Percentiles rank a stretch among this genome's conserved stretches.
Evolutionary conservation across 108 stramenopile species (phyloP).

Genomic region (Fragilaria crotonensis): DNA sequence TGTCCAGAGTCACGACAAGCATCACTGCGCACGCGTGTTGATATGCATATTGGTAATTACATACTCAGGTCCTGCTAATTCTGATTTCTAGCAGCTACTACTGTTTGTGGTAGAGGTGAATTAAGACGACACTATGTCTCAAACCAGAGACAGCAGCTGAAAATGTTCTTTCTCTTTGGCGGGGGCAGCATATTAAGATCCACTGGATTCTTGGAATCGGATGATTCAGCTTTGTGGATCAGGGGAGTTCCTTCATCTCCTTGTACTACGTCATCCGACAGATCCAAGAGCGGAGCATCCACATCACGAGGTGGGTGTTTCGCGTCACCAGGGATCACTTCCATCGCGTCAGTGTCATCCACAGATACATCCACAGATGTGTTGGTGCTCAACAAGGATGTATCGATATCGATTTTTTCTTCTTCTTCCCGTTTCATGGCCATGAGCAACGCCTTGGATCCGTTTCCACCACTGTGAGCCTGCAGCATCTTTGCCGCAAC

Average conservation of each 20-base stretch:
- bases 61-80: too few relatives aligned
- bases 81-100: too few relatives aligned
- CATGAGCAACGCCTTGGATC: conserved; percentile 48
- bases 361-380: background rate
- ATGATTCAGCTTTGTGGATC: background rate
- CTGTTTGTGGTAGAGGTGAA: too few relatives aligned
- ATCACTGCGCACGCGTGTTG: too few relatives aligned
- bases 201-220: background rate
- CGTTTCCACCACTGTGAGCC: conserved; percentile 65
- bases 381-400: background rate
- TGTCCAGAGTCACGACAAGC: too few relatives aligned
- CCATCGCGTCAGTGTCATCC: background rate
- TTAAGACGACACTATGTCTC: too few relatives aligned
- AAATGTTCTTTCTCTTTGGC: background rate
- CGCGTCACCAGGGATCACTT: background rate
- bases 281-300: background rate
- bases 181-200: background rate
- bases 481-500: conserved; percentile 30
- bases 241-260: background rate
- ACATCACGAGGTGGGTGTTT: background rate
- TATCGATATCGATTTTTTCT: background rate
- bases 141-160: background rate
- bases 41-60: too few relatives aligned
- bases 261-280: background rate
- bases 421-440: conserved; percentile 20